Evolutionary conservation across 2,329 filamentous ascomycete genomes (phyloP), one percentile per base, ranked within the genome.

Genomic region (Apiospora rasikravindrae): DNA sequence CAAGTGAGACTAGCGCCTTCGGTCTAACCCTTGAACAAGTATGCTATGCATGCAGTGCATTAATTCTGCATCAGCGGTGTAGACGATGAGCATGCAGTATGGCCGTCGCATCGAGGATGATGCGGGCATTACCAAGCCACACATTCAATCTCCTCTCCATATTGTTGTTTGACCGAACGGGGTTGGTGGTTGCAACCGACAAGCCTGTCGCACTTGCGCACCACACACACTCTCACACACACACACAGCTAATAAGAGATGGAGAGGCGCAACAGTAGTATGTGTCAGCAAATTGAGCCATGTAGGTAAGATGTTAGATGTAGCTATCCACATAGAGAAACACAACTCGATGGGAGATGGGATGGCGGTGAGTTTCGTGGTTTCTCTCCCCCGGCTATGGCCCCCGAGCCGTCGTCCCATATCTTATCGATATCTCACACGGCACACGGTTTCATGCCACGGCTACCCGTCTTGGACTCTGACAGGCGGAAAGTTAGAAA

Each of bases 21-120:
- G 29, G 33, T 13, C 57, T 40, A 40, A 40, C 10, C 57, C 33
- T 64, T 64, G 57, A 4, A 40, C 33, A 64, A n/a, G 33, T 40
- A 40, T 40, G 57, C 53, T 61, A 61, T 64, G 57, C 57, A 37
- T 61, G 53, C 57, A 40, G 40, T 64, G 57, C 57, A 64, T 64
- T 64, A 64, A 64, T 64, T 64, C 57, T 64, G 57, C 57, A 64
- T 40, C 57, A n/a, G 57, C 57, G 57, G 57, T 64, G 57, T 40
- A 40, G 57, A n/a, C 57, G 33, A 40, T 33, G 53, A 61, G 14
- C 51, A 49, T 61, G 53, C 53, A 61, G 22, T 61, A 61, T 61
- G 51, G 26, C 14, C 10, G 19, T 61, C 19, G 57, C 57, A 64
- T n/a, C 22, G 33, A 37, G 29, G 29, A 37, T 40, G 29, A 64